Conservation (phyloP, 2,329 filamentous ascomycete species). For the Fusarium incarnatum region DNA sequence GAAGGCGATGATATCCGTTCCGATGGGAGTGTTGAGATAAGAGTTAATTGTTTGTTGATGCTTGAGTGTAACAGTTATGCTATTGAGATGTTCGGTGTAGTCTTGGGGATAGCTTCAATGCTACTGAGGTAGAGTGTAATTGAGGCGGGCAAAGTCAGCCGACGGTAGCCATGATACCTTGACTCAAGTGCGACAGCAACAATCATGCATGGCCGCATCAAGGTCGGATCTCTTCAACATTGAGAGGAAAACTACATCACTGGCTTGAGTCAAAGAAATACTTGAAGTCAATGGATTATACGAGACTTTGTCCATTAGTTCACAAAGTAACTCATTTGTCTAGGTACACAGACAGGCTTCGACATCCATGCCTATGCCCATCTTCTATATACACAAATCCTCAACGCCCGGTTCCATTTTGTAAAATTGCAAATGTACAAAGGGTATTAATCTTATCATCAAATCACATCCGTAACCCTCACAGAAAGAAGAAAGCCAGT, state of each 20-base stretch:
- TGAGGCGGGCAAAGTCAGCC: not conserved
- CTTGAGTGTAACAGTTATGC: not conserved
- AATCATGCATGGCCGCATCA: too few species aligned
- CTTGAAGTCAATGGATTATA: not conserved
- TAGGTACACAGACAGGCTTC: not conserved
- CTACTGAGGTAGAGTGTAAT: not conserved
- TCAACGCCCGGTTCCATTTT: not conserved
- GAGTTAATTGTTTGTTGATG: not conserved
- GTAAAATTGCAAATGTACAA: constrained; percentile 33
- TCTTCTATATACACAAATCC: not conserved
- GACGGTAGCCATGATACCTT: not conserved
- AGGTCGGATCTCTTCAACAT: not conserved
- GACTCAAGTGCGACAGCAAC: not conserved
- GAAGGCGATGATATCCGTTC: not conserved
- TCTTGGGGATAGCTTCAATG: not conserved
- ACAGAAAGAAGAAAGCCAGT: not conserved
- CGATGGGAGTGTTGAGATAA: not conserved
- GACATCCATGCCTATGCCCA: not conserved
- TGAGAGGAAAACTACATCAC: not conserved
- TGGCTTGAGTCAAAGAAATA: fast-evolving
- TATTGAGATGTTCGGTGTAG: not conserved
- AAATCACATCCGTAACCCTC: constrained; percentile 13
- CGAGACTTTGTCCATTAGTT: not conserved
- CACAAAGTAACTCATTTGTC: not conserved
- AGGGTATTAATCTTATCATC: constrained; percentile 44